These are phyloP conservation scores for Pharus latifolius DNA, from an alignment of 176 grass and related monocot species.

Conservation along the genomic window DNA sequence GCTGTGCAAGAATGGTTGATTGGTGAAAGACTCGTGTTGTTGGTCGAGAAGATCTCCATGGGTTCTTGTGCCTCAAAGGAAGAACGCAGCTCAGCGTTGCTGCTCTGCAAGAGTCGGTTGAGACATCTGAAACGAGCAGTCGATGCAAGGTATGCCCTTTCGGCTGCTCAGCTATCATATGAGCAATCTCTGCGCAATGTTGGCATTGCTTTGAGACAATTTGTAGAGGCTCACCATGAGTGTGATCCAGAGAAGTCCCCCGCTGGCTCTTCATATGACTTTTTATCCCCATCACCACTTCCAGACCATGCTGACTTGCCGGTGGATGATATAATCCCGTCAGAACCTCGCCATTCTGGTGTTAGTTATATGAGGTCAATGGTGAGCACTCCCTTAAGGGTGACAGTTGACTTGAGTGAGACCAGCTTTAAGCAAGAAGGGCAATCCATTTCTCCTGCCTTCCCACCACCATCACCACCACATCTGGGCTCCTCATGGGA, in stretches of 20 bases:
- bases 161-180: constrained; percentile 44
- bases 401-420: constrained; percentile 17
- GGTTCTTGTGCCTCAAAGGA: constrained; percentile 37
- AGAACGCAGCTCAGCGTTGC: constrained; percentile 13
- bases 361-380: constrained; percentile 32
- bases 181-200: constrained; percentile 40
- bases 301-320: not conserved
- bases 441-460: not conserved
- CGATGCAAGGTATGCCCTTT: constrained; percentile 45
- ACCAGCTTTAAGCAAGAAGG: constrained; percentile 21
- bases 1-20: not conserved
- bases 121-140: constrained; percentile 24
- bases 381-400: constrained; percentile 15
- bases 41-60: constrained; percentile 25
- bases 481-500: constrained; percentile 40
- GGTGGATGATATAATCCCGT: constrained; percentile 1
- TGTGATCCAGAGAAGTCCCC: constrained; percentile 19
- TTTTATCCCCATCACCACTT: constrained; percentile 11
- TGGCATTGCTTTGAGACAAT: constrained; percentile 29
- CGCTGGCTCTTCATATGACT: constrained; percentile 26
- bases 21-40: not conserved
- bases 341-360: not conserved
- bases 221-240: constrained; percentile 25
- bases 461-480: not conserved
- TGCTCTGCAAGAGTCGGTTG: constrained; percentile 45